These are phyloP conservation scores for Phytophthora meadii DNA, from an alignment of 352 stramenopile species.

Conservation along the genomic window DNA sequence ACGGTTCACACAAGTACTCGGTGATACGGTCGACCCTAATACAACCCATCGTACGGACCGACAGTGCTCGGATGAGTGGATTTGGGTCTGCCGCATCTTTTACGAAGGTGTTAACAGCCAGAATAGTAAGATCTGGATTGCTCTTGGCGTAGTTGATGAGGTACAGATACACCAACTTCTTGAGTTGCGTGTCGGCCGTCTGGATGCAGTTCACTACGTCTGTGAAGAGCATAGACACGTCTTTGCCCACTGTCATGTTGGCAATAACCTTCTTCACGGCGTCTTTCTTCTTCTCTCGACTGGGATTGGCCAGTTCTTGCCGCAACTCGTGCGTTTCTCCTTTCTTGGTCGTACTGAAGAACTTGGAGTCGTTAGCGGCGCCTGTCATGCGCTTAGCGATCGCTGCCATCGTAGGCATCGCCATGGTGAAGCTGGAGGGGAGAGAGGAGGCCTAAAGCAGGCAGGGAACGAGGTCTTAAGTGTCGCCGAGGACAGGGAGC, in stretches of 20 bases:
- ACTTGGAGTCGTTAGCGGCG: slow-evolving; percentile 96
- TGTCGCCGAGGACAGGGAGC: background rate
- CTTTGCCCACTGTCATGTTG: slow-evolving; percentile 99
- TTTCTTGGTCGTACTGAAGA: slow-evolving; percentile 99
- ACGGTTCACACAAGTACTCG: slow-evolving; percentile 98
- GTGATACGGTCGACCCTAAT: slow-evolving; percentile 99
- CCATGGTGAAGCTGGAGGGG: slow-evolving; percentile 44
- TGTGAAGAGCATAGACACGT: slow-evolving; percentile 99
- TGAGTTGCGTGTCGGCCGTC: slow-evolving; percentile 98
- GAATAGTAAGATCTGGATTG: slow-evolving; percentile 98
- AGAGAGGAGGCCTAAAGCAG: background rate
- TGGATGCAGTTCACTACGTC: slow-evolving; percentile 99
- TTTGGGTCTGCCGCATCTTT: slow-evolving; percentile 92
- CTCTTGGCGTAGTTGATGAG: slow-evolving; percentile 99
- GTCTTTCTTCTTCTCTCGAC: slow-evolving; percentile 98
- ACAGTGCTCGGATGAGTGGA: slow-evolving; percentile 96
- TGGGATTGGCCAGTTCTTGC: slow-evolving; percentile 97
- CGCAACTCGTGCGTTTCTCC: slow-evolving; percentile 98
- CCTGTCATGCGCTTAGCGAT: slow-evolving; percentile 90
- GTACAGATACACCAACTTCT: slow-evolving; percentile 99
- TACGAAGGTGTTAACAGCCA: slow-evolving; percentile 99
- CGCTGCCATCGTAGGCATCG: slow-evolving; percentile 89
- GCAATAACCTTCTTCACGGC: slow-evolving; percentile 99
- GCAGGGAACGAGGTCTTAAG: background rate
- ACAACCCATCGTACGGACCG: slow-evolving; percentile 99